Base-by-base conservation (phyloP, 768 basidiomycete species). In the Piloderma croceum region DNA sequence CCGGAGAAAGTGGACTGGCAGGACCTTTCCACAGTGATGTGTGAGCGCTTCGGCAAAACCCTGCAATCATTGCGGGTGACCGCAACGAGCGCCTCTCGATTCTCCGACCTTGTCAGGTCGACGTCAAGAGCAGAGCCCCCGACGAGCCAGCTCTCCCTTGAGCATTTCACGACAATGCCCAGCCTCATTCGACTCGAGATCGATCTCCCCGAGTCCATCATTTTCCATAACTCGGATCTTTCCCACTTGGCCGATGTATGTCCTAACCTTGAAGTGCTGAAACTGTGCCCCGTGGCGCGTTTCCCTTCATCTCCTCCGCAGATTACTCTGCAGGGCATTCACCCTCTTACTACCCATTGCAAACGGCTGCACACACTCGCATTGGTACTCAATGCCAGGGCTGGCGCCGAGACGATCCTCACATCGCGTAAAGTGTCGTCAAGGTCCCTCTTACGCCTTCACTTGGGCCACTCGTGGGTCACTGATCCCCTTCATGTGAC, bases 31-130 rank as follows among this genome's bases (percentile, higher is more conserved):
- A 62, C 61, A 34, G 54, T 82, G 52, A 69, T 88, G 38, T 78
- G 72, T 49, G 77, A 83, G 46, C 65, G 71, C 48, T 84, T 86
- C 50, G 68, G 72, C 11, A 58, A 68, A 34, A 73, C 77, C 11
- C 63, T 89, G 38, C 73, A 77, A 51, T 71, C 74, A 7, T 59
- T 88, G 45, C 73, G 73, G 41, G 70, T 88, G 46, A 63, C 70
- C 18, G 81, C 84, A 5, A 79, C 77, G 0, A 77, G 82, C 13
- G 73, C 81, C 18, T 78, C 77, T n/a, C 77, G 86, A 40, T 93
- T 88, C 67, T 73, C 75, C 4, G 88, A 92, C 46, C 74, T 93
- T 34, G 77, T 85, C 36, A 80, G 88, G 40, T 83, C 87, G 7
- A 81, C 84, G 4, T 70, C 79, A 22, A 71, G 81, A 46, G 77